phyloP scores from a whole-genome alignment of 768 basidiomycete species.

The Phlebiopsis flavidoalba region DNA sequence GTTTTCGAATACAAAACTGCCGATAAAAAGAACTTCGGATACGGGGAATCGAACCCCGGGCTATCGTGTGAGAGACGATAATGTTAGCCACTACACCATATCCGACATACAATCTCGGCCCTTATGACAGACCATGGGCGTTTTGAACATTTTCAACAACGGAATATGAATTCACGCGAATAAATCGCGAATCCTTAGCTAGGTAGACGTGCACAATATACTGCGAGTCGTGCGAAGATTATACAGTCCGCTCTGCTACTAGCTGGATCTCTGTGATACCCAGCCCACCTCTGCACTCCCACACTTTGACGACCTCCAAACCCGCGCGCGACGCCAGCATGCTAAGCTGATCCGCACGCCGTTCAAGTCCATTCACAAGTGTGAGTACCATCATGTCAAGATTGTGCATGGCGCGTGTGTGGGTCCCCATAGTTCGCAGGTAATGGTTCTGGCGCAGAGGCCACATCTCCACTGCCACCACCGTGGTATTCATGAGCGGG shows the following conservation, averaged over 20 bases:
- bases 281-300: slow-evolving; percentile 11
- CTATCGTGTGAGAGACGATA: slow-evolving; percentile 29
- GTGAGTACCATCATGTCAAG: slow-evolving; percentile 13
- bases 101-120: too few relatives aligned
- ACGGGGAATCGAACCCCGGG: slow-evolving; percentile 35
- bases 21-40: slow-evolving; percentile 15
- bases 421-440: slow-evolving; percentile 12
- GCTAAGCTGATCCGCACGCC: slow-evolving; percentile 4
- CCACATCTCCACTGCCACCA: slow-evolving; percentile 1
- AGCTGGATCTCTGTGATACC: slow-evolving; percentile 9
- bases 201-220: too few relatives aligned
- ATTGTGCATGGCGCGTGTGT: neutral
- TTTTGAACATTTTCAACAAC: too few relatives aligned
- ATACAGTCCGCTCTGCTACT: too few relatives aligned
- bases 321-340: slow-evolving; percentile 7
- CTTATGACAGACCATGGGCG: too few relatives aligned
- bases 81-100: slow-evolving; percentile 26
- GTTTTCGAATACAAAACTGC: too few relatives aligned
- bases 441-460: slow-evolving; percentile 3
- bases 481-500: slow-evolving; percentile 3
- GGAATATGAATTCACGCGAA: too few relatives aligned
- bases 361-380: slow-evolving; percentile 10
- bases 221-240: too few relatives aligned
- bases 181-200: too few relatives aligned
- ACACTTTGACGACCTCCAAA: slow-evolving; percentile 9